These are phyloP conservation scores for Durotheca rogersii DNA, from an alignment of 495 filamentous ascomycete species.

Conservation along the genomic window DNA sequence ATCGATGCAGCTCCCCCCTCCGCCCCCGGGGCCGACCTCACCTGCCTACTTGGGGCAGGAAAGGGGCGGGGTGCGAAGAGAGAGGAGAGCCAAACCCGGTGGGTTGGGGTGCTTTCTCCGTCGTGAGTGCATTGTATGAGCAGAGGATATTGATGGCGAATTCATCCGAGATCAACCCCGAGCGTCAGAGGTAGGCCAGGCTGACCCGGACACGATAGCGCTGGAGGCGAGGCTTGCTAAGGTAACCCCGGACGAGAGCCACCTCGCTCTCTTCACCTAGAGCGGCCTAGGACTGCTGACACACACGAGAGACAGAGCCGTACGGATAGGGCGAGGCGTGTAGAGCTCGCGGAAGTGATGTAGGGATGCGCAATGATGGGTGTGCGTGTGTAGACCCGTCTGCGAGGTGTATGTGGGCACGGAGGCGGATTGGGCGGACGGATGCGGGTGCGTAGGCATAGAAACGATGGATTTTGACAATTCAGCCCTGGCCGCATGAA, in stretches of 20 bases:
- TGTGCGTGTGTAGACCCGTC: too few relatives aligned
- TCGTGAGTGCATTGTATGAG: conserved; percentile 12
- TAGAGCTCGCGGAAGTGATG: too few relatives aligned
- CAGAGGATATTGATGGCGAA: conserved; percentile 7
- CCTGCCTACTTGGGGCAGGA: conserved; percentile 18
- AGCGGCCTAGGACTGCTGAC: conserved; percentile 6
- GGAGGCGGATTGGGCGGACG: too few relatives aligned
- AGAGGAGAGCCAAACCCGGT: too few relatives aligned
- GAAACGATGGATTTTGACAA: background rate
- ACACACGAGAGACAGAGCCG: conserved; percentile 14
- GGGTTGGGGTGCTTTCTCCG: conserved; percentile 7
- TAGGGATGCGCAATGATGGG: too few relatives aligned
- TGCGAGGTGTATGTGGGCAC: too few relatives aligned
- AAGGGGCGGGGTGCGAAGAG: too few relatives aligned
- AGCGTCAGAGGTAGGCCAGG: too few relatives aligned
- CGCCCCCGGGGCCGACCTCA: too few relatives aligned
- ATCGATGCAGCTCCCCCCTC: background rate
- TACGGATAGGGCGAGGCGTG: conserved; percentile 1
- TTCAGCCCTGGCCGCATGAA: background rate
- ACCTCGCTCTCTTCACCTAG: conserved; percentile 6
- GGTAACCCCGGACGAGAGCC: conserved; percentile 5
- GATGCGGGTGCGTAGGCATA: background rate
- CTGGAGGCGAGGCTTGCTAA: too few relatives aligned
- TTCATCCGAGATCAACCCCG: conserved; percentile 15
- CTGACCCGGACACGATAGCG: too few relatives aligned